These are phyloP conservation scores for Piloderma croceum DNA, from an alignment of 768 basidiomycete species.

Conservation along the genomic window DNA sequence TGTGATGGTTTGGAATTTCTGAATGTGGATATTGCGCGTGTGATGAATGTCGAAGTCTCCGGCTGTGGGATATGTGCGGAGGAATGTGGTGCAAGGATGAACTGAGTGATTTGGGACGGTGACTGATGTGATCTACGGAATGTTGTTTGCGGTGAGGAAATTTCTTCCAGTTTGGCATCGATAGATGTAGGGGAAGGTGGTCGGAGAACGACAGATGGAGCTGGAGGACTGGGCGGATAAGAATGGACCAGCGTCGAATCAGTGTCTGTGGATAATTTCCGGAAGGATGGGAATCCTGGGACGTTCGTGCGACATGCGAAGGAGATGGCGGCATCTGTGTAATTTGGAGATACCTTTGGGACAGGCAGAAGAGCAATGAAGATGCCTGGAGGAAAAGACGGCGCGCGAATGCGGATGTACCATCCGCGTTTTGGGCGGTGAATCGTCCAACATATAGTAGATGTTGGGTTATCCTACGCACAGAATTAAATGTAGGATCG, in stretches of 20 bases:
- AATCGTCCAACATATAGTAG: conserved; percentile 64
- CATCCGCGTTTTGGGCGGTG: conserved; percentile 78
- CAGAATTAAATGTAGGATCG: neutral
- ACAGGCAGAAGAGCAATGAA: conserved; percentile 53
- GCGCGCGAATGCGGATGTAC: conserved; percentile 76
- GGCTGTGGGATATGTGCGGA: conserved; percentile 30
- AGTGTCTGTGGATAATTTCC: conserved; percentile 27
- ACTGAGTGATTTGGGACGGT: conserved; percentile 40
- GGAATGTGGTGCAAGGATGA: conserved; percentile 46
- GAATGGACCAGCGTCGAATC: conserved; percentile 35
- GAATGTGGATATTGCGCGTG: conserved; percentile 45
- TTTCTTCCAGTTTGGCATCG: conserved; percentile 23
- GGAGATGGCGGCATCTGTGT: conserved; percentile 46
- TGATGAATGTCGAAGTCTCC: conserved; percentile 39
- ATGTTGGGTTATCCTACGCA: conserved; percentile 60
- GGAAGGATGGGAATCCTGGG: conserved; percentile 18
- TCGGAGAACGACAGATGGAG: conserved; percentile 23
- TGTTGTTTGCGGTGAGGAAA: conserved; percentile 1
- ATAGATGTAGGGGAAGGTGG: conserved; percentile 32
- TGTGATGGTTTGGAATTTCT: conserved; percentile 49
- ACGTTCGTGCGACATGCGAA: conserved; percentile 48
- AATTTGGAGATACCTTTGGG: conserved; percentile 39
- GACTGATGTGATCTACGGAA: conserved; percentile 10
- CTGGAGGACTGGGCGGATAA: conserved; percentile 53
- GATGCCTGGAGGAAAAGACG: conserved; percentile 57